phyloP scores from a whole-genome alignment of 2,329 filamentous ascomycete species.

The Sarocladium kiliense region DNA sequence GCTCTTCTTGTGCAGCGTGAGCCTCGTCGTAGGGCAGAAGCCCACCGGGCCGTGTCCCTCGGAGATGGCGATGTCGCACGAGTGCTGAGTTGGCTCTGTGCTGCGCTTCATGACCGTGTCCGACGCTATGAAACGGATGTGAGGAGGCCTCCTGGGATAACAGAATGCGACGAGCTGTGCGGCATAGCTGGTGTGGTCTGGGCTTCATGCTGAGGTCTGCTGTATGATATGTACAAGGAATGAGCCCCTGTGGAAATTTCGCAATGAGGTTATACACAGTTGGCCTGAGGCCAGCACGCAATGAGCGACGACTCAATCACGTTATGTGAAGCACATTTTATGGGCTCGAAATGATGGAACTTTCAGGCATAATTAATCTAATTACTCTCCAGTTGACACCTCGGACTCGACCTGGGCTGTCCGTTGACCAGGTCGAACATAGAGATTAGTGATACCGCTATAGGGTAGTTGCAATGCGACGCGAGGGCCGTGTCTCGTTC shows the following conservation, averaged over 20 bases:
- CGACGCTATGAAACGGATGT: background rate
- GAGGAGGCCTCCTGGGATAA: background rate
- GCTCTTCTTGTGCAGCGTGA: slow-evolving; percentile 20
- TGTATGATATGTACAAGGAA: background rate
- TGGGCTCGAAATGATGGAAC: no score
- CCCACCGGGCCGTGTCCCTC: slow-evolving; percentile 9
- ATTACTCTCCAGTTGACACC: no score
- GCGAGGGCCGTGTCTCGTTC: no score
- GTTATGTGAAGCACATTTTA: no score
- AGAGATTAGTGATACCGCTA: no score
- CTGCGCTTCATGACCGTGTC: background rate
- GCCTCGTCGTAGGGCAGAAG: slow-evolving; percentile 27
- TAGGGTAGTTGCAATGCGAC: no score
- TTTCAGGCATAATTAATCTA: no score
- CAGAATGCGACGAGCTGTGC: background rate
- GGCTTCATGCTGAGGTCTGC: background rate
- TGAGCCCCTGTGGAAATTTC: background rate
- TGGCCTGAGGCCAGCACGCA: background rate
- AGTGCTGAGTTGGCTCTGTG: slow-evolving; percentile 4
- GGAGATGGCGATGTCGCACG: slow-evolving; percentile 2
- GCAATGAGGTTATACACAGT: background rate
- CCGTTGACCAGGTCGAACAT: no score
- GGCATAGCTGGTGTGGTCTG: background rate
- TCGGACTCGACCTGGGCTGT: no score
- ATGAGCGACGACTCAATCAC: no score